A percentile compares a stretch with the other conserved stretches of the same genome.
These are phyloP conservation scores for Aspergillus caelatus DNA, from an alignment of 2,329 filamentous ascomycete species.

Conservation along the genomic window DNA sequence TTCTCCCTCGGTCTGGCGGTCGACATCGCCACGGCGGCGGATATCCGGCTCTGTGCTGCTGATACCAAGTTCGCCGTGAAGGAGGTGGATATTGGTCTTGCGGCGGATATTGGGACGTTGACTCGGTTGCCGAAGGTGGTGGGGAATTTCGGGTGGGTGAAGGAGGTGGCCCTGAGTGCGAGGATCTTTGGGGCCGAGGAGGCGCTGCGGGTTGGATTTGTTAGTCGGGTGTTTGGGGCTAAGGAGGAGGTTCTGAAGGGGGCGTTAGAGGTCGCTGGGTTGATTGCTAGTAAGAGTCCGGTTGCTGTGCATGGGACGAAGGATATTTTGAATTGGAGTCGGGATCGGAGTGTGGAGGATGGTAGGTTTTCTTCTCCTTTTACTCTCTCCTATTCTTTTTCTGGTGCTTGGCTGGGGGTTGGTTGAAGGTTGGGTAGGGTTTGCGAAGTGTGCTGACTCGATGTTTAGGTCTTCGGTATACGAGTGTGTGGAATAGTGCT, in stretches of 20 bases:
- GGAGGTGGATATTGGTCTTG: constrained; percentile 54
- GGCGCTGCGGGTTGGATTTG: constrained; percentile 47
- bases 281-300: constrained; percentile 80
- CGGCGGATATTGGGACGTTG: constrained; percentile 53
- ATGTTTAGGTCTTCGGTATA: constrained; percentile 71
- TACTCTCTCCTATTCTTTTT: no score
- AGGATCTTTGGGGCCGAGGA: constrained; percentile 49
- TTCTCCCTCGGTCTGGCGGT: constrained; percentile 77
- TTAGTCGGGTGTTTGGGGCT: constrained; percentile 41
- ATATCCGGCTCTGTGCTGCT: constrained; percentile 45
- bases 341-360: constrained; percentile 76
- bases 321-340: constrained; percentile 78
- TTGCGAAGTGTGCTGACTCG: background rate
- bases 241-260: constrained; percentile 66
- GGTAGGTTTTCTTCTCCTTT: constrained; percentile 53
- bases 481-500: constrained; percentile 82
- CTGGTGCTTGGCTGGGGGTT: no score
- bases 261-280: constrained; percentile 64
- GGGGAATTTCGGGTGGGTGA: constrained; percentile 50
- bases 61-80: constrained; percentile 48
- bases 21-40: constrained; percentile 56
- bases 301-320: constrained; percentile 87
- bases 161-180: constrained; percentile 51
- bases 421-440: background rate
- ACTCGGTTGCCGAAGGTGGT: constrained; percentile 52